These are phyloP conservation scores for Picochlorum sp. DNA, from an alignment of 139 green algal species.

Conservation along the genomic window DNA sequence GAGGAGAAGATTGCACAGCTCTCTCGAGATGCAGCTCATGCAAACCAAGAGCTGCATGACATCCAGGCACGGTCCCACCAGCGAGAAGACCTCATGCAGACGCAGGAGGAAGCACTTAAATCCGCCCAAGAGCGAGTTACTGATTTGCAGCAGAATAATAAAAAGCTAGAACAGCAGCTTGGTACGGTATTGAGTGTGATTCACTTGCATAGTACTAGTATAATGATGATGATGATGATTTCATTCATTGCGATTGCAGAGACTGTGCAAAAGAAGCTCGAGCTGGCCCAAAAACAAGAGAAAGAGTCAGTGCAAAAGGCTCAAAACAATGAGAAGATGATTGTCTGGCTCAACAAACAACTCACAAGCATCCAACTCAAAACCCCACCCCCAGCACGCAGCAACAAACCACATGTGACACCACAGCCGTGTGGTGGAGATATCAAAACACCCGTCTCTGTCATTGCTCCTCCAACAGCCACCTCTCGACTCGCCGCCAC, in stretches of 20 bases:
- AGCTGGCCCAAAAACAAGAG: slow-evolving; percentile 59
- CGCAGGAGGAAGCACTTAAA: no score
- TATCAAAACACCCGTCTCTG: not conserved
- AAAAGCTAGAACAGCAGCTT: not conserved
- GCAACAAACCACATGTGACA: not conserved
- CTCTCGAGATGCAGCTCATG: no score
- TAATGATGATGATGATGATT: no score
- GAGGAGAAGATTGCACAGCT: not conserved
- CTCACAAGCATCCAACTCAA: slow-evolving; percentile 65
- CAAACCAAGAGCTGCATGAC: no score
- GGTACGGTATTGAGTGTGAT: not conserved
- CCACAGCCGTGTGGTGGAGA: not conserved
- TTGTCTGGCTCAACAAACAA: slow-evolving; percentile 89
- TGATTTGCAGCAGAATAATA: not conserved
- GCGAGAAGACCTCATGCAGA: no score
- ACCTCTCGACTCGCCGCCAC: not conserved
- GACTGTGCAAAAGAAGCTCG: slow-evolving; percentile 50
- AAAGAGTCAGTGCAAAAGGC: slow-evolving; percentile 49
- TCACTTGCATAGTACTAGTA: no score
- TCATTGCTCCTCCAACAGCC: not conserved
- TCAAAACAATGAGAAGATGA: slow-evolving; percentile 79
- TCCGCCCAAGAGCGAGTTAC: no score
- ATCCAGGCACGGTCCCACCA: no score
- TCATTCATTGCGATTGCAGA: slow-evolving; percentile 3
- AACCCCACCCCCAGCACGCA: not conserved